phyloP scores from a whole-genome alignment of 2,329 filamentous ascomycete species.

The Xylaria hypoxylon region DNA sequence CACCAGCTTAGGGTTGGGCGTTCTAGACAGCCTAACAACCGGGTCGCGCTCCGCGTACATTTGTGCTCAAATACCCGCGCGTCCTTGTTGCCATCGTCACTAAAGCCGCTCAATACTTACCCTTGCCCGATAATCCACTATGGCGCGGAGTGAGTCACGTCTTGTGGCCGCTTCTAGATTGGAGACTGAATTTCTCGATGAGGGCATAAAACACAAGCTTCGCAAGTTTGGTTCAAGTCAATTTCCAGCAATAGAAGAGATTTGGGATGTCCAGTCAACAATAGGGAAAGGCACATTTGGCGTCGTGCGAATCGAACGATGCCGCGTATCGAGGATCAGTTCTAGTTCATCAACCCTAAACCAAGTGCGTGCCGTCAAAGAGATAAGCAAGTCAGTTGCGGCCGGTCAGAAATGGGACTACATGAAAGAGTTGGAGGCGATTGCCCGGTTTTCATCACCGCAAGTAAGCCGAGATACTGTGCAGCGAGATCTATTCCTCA shows the following conservation, averaged over 20 bases:
- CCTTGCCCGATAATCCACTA: neutral
- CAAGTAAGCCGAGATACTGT: constrained; percentile 6
- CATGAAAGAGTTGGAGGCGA: constrained; percentile 27
- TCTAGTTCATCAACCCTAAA: neutral
- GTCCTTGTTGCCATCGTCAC: neutral
- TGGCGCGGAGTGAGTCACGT: constrained; percentile 14
- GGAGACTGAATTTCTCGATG: constrained; percentile 19
- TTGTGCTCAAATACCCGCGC: neutral
- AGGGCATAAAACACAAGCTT: constrained; percentile 7
- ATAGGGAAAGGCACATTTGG: constrained; percentile 27
- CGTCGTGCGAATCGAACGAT: constrained; percentile 24
- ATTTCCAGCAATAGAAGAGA: constrained; percentile 2
- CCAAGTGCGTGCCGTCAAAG: constrained; percentile 21
- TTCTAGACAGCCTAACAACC: constrained; percentile 16
- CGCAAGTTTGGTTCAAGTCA: neutral
- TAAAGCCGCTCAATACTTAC: neutral
- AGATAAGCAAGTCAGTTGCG: constrained; percentile 21
- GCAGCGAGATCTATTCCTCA: neutral
- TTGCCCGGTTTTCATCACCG: constrained; percentile 7
- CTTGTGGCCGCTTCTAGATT: constrained; percentile 20
- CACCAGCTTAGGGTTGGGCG: neutral
- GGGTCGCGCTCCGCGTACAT: neutral
- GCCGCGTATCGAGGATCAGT: neutral
- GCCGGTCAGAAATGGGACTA: constrained; percentile 22
- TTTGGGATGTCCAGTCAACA: constrained; percentile 20